These are phyloP conservation scores for Xerocomellus intermedius DNA, from an alignment of 768 basidiomycete genomes.

Conservation along the genomic window DNA sequence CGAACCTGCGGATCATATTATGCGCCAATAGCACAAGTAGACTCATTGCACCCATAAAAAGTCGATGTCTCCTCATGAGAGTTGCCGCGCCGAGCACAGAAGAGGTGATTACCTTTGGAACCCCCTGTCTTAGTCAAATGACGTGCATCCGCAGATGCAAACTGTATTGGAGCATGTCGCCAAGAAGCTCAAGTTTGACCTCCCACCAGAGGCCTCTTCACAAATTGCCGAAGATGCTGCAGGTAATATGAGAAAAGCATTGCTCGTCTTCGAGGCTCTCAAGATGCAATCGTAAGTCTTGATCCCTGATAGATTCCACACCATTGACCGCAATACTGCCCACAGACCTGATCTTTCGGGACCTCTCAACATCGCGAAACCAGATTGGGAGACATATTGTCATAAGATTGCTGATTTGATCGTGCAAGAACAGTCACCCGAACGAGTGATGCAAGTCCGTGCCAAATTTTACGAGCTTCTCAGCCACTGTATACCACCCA, in stretches of 20 bases:
- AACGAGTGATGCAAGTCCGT: constrained; percentile 88
- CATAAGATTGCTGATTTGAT: constrained; percentile 89
- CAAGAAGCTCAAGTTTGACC: constrained; percentile 70
- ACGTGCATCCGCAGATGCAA: constrained; percentile 57
- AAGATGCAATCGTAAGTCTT: constrained; percentile 89
- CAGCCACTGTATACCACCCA: constrained; percentile 95
- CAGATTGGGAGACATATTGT: constrained; percentile 99
- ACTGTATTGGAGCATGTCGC: constrained; percentile 78
- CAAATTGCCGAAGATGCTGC: constrained; percentile 78
- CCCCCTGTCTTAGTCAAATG: not conserved
- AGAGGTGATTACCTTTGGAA: constrained; percentile 53
- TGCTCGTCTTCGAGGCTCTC: constrained; percentile 91
- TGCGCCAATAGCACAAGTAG: constrained; percentile 95
- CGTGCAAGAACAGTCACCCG: constrained; percentile 84
- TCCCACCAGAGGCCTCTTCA: constrained; percentile 74
- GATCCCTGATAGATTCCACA: not conserved
- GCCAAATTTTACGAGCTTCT: constrained; percentile 93
- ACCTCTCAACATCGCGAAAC: constrained; percentile 81
- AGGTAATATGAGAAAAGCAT: constrained; percentile 92
- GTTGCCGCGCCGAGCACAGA: constrained; percentile 81
- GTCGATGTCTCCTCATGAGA: constrained; percentile 89
- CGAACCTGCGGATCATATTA: constrained; percentile 93
- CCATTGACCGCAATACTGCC: not conserved
- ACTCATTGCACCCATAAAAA: constrained; percentile 95
- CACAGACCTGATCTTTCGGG: constrained; percentile 79